Conservation (phyloP, 306 rosid genomes). For the Ziziphus jujuba region DNA sequence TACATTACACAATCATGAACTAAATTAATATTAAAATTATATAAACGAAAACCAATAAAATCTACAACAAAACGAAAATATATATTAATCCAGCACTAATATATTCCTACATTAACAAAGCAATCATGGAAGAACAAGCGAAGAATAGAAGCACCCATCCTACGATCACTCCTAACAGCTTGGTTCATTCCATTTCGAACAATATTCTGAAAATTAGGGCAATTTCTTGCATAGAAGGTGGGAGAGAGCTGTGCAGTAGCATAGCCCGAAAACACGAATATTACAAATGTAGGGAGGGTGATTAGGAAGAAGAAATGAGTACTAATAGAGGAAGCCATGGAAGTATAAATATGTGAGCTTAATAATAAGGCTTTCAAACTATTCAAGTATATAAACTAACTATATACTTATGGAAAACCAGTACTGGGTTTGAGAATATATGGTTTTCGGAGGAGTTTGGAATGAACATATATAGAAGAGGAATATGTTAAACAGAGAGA, state of each 20-base stretch:
- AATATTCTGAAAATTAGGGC: conserved; percentile 47
- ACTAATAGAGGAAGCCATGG: not conserved
- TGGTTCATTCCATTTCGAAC: conserved; percentile 48
- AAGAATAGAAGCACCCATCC: conserved; percentile 75
- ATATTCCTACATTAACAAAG: conserved; percentile 56
- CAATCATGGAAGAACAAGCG: conserved; percentile 92
- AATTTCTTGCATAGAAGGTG: conserved; percentile 49
- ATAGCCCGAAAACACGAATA: conserved; percentile 26
- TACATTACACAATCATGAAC: not conserved
- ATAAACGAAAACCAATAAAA: too few relatives aligned
- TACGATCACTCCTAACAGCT: conserved; percentile 43
- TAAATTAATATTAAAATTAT: not conserved
- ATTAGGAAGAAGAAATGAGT: not conserved
- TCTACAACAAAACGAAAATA: not conserved
- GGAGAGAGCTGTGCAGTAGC: conserved; percentile 58
- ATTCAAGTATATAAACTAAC: too few relatives aligned
- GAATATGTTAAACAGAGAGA: too few relatives aligned
- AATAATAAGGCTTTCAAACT: too few relatives aligned
- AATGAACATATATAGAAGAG: too few relatives aligned
- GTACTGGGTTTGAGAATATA: too few relatives aligned
- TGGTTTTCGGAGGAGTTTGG: too few relatives aligned
- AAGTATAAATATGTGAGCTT: not conserved
- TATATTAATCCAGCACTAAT: not conserved
- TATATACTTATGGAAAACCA: too few relatives aligned
- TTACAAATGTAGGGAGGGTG: conserved; percentile 18